Conservation (phyloP, 192 early-diverging fungal species). For the Backusella psychrophila region DNA sequence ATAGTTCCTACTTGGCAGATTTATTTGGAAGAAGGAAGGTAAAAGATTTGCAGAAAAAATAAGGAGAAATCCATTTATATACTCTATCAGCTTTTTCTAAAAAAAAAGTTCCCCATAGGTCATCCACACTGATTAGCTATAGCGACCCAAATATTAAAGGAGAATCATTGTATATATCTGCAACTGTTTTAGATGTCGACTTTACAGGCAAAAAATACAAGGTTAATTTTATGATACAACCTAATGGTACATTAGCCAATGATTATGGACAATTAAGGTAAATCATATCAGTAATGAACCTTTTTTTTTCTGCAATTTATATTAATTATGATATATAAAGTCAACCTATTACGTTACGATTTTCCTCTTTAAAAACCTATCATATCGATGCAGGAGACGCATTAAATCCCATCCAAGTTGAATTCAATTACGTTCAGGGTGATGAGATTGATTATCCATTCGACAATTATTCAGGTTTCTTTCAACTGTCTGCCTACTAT, state of each 20-base stretch:
- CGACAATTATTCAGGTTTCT: conserved; percentile 46
- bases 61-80: not conserved
- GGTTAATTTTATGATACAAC: conserved; percentile 43
- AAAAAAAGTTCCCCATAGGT: not conserved
- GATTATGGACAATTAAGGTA: conserved; percentile 39
- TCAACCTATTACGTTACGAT: conserved; percentile 19
- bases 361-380: conserved; percentile 20
- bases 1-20: conserved; percentile 34
- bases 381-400: conserved; percentile 21
- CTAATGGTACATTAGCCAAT: conserved; percentile 40
- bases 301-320: not conserved
- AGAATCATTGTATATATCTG: conserved; percentile 36
- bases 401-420: conserved; percentile 22
- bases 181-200: conserved; percentile 41
- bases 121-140: conserved; percentile 25
- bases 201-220: conserved; percentile 46
- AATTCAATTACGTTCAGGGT: conserved; percentile 23
- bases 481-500: conserved; percentile 40
- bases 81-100: not conserved
- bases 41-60: not conserved
- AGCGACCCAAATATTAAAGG: conserved; percentile 23
- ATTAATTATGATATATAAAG: conserved; percentile 1
- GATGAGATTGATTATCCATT: conserved; percentile 46
- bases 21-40: conserved; percentile 34
- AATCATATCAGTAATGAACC: not conserved